Evolutionary conservation across 2,329 filamentous ascomycete genomes (phyloP), one percentile per base, ranked within the genome.

Genomic region (Aureobasidium sp.): DNA sequence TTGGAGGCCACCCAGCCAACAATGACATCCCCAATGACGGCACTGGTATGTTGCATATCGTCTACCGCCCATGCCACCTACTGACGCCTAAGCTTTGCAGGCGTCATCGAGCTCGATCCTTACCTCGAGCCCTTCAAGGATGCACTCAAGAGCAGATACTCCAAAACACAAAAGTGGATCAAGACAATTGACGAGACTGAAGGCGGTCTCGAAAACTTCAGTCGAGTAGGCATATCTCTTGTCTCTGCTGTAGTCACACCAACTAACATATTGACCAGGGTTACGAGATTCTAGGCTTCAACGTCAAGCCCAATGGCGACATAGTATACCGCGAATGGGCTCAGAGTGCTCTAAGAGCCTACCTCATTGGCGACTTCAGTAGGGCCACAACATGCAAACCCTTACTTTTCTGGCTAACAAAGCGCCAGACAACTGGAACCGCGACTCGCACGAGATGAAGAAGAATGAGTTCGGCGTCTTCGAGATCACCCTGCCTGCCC

Each of bases 241-340:
- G 21, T 21, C 21, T 21, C 21, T 21, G 21, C 21, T 21, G 21
- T 21, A 21, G 21, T 21, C 21, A 21, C 21, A 21, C 21, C 21
- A 21, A 21, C 21, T 21, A 21, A 21, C 21, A 21, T 21, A 21
- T 21, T 21, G 8, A 29, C 21, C 66, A 95, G 90, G 93, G 94
- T 48, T 88, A 85, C 65, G 91, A 97, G 71, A 87, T 82, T 65
- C 96, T 89, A 71, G 94, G 94, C 61, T 85, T 99, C 75, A 91
- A 90, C 67, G 86, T 94, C 63, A 82, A 87, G 71, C 79, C 84
- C 59, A 86, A 96, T 69, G 90, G 90, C 73, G 91, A 92, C 74
- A 91, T 99, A 67, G 80, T 82, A 62, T 99, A 99, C 76, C 84
- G 91, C 68, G 94, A 99, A 82, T 99, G 94, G 94, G 94, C 94